Evolutionary conservation across 805 yeast genomes (phyloP).

Genomic region (Suhomyces sp.): DNA sequence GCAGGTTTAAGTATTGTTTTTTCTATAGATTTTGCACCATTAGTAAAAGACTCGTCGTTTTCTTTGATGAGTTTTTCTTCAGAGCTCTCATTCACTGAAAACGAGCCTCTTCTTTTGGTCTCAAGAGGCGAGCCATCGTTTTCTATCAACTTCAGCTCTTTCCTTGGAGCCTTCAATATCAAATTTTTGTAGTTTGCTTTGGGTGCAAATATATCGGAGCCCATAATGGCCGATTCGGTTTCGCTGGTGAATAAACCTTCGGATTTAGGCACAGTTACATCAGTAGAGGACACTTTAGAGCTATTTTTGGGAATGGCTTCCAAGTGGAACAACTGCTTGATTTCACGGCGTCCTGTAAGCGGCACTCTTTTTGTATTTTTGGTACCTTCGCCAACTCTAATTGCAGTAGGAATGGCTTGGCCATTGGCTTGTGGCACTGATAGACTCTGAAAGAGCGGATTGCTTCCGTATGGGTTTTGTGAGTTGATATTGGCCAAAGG

Average conservation of each 20-base stretch:
- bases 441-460: constrained; percentile 59
- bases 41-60: neutral
- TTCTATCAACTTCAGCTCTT: constrained; percentile 7
- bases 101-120: neutral
- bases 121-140: neutral
- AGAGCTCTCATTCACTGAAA: neutral
- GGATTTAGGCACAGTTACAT: neutral
- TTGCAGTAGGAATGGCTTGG: constrained; percentile 31
- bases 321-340: constrained; percentile 51
- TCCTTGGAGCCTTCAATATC: constrained; percentile 46
- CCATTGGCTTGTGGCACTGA: constrained; percentile 34
- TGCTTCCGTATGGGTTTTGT: constrained; percentile 73
- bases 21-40: neutral
- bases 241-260: constrained; percentile 27
- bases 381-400: constrained; percentile 17
- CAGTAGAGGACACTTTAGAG: neutral
- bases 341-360: constrained; percentile 54
- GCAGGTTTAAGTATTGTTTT: neutral
- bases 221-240: constrained; percentile 66
- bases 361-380: constrained; percentile 54
- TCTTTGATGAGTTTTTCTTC: neutral
- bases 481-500: constrained; percentile 29
- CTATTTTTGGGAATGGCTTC: constrained; percentile 16
- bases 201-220: constrained; percentile 71
- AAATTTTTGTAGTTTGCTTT: constrained; percentile 52